Conservation (phyloP, 768 basidiomycete genomes). For the Mycena vitilis region DNA sequence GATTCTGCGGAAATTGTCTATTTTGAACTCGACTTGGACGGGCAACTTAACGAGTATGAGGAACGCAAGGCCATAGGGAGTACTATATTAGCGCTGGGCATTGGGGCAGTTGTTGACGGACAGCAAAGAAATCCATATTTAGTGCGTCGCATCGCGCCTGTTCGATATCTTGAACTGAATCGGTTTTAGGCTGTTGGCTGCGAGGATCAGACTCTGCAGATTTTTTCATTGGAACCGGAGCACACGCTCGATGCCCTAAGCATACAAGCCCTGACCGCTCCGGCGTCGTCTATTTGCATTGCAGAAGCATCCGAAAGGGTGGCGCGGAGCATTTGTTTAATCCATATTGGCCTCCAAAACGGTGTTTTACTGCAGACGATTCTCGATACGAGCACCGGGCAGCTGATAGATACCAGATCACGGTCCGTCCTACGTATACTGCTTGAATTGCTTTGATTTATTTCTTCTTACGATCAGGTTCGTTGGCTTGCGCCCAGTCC, state of each 20-base stretch:
- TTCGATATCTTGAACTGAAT: conserved; percentile 37
- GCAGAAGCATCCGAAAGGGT: background rate
- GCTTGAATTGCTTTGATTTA: no score
- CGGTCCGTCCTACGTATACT: conserved; percentile 61
- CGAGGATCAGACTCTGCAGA: conserved; percentile 97
- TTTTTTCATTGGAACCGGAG: conserved; percentile 96
- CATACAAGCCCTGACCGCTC: conserved; percentile 92
- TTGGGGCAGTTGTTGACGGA: conserved; percentile 75
- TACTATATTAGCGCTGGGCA: conserved; percentile 89
- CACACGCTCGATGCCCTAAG: conserved; percentile 94
- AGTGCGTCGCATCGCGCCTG: background rate
- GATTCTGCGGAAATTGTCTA: conserved; percentile 96
- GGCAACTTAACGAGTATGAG: conserved; percentile 96
- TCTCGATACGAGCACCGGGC: conserved; percentile 92
- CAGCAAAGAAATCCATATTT: conserved; percentile 10
- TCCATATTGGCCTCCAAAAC: conserved; percentile 94
- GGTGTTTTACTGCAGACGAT: conserved; percentile 51
- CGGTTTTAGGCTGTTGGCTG: conserved; percentile 94
- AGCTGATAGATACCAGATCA: conserved; percentile 94
- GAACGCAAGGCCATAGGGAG: conserved; percentile 98
- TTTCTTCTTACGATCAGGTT: background rate
- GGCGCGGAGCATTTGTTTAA: conserved; percentile 58
- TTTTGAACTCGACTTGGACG: conserved; percentile 95
- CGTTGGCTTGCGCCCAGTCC: conserved; percentile 11
- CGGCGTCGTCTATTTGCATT: background rate